A percentile compares a stretch with the other conserved stretches of the same genome.
Conservation (phyloP, 129 eudicot species). For the Helianthus annuus region DNA sequence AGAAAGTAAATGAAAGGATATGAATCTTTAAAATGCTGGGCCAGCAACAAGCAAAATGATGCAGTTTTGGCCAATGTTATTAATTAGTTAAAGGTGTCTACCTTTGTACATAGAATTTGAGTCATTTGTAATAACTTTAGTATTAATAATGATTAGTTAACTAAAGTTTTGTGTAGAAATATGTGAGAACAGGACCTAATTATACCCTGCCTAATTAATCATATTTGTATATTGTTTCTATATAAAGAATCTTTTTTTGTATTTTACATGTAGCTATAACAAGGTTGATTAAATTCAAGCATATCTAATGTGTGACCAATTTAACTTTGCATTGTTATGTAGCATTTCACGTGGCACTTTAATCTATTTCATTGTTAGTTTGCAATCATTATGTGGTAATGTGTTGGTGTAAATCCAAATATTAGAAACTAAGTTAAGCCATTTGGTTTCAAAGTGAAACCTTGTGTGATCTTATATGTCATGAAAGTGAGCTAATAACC, state of each 20-base stretch:
- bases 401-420: not conserved
- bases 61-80: constrained; percentile 51
- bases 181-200: constrained; percentile 20
- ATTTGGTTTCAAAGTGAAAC: not conserved
- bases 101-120: constrained; percentile 38
- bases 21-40: constrained; percentile 45
- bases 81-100: constrained; percentile 40
- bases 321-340: not conserved
- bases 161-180: constrained; percentile 41
- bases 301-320: not conserved
- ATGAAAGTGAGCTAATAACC: not conserved
- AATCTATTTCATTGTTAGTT: not conserved
- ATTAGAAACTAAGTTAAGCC: not conserved
- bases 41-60: constrained; percentile 63
- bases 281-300: not conserved
- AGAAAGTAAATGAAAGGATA: constrained; percentile 34
- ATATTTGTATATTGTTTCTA: constrained; percentile 16
- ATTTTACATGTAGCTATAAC: constrained; percentile 18
- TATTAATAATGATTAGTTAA: constrained; percentile 38
- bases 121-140: constrained; percentile 55
- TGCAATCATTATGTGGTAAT: not conserved
- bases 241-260: not conserved
- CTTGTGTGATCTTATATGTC: not conserved
- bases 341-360: not conserved
- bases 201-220: constrained; percentile 6